Base-by-base conservation (phyloP, 192 early-diverging fungal genomes). In the Entomortierella chlamydospora region DNA sequence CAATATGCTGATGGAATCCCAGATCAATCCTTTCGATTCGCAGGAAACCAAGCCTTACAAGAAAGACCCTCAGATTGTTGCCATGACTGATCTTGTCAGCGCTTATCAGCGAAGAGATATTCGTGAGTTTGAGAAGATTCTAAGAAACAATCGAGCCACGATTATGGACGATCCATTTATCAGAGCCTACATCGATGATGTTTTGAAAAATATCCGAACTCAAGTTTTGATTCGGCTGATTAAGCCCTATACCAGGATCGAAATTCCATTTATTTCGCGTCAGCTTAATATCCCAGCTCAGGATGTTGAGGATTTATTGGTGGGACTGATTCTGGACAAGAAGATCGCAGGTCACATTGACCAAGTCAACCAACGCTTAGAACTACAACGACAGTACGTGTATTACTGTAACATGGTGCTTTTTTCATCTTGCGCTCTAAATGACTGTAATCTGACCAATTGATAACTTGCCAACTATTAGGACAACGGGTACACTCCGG, bases 21-120 rank as follows among this genome's bases (percentile, higher is more conserved):
- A 95, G 69, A 96, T 99, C 84, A 97, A 98, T 76, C 96, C 96
- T 0, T 95, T 99, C 69, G 95, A 97, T 74, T 97, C 96, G 20
- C 97, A 96, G 81, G 97, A 99, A 76, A 97, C 97, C 18, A 96
- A 96, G 73, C 93, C 97, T 20, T 98, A 97, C 83, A 95, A 95
- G 65, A 95, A 91, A 78, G 96, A 99, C 69, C 87, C 89, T 29
- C 91, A 96, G 57, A 97, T 99, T 62, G 88, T 90, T 28, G 94
- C 96, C n/a, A 97, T 99, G 90, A 96, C 95, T 1, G 90, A 92
- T 61, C 84, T 99, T 47, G 95, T 99, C 30, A 90, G 87, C 55
- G 95, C 96, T 0, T 99, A 96, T 74, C 96, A 99, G 72, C 84
- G 87, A 8, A 92, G 92, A 63, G 94, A 99, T 52, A 93, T 98